Evolutionary conservation across 1,284 basidiomycete species (phyloP), one percentile per base, ranked within the genome.

Genomic region (Tilletiopsis washingtonensis): DNA sequence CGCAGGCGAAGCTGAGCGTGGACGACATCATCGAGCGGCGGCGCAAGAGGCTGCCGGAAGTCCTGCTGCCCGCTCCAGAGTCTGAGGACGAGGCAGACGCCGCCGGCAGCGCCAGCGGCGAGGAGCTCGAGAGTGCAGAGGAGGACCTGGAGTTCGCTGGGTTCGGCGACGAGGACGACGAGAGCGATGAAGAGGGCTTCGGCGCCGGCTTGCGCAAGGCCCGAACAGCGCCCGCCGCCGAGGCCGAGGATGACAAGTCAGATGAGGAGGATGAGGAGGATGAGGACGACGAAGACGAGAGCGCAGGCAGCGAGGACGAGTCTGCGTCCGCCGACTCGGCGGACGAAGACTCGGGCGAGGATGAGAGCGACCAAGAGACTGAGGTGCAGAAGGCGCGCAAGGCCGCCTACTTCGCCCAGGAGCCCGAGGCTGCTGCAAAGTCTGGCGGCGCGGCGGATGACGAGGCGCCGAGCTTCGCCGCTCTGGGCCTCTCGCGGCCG

Each of bases 401-500:
- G 39, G 64, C 61, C 7, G 69, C 67, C 27, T 73, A 60, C 57
- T 73, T 73, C 53, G 67, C 70, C 27, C 45, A 49, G 6, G 64
- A 69, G 3, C 26, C 39, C 9, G 38, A 40, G 25, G 23, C 34
- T 7, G 19, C 38, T 4, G 52, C 36, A 11, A 49, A 48, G 15
- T 20, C 15, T 36, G 46, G 38, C 7, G 44, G 21, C 29, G 27
- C n/a, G 4, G 41, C 9, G 34, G n/a, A n/a, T n/a, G 40, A 61
- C 15, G 52, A 57, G 21, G 57, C 69, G 32, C 37, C 67, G 3
- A 67, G 88, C 1, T 93, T 94, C 74, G 76, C 85, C 17, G 81
- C 82, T 24, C 87, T 91, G 83, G 87, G 86, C 71, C 81, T 96
- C 41, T 91, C 89, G 1, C 84, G 91, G 27, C 88, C 88, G 0